Conservation (phyloP, 176 grass and related monocot species). For the Guadua angustifolia region DNA sequence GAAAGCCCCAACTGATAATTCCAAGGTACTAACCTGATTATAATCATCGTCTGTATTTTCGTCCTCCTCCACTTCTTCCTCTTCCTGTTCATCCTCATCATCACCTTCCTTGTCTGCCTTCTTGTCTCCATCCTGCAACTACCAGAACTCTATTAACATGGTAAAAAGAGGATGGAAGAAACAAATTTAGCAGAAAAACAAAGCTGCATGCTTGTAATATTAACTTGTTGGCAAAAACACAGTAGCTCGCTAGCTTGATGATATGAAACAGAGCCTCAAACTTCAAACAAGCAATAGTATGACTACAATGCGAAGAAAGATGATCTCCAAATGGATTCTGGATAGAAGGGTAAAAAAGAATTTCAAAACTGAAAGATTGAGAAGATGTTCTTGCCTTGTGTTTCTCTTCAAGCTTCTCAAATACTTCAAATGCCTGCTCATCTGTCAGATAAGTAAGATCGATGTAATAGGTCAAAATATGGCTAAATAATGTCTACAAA, state of each 20-base stretch:
- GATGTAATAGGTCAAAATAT: background rate
- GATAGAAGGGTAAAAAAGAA: background rate
- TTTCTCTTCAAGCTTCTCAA: conserved; percentile 55
- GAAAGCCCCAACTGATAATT: background rate
- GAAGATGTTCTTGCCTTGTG: conserved; percentile 39
- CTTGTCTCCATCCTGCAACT: conserved; percentile 34
- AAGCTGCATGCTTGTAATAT: background rate
- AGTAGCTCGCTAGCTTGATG: background rate
- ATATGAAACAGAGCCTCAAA: background rate
- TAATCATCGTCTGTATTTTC: conserved; percentile 57
- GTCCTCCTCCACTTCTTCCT: conserved; percentile 38
- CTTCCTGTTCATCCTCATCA: conserved; percentile 37
- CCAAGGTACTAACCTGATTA: conserved; percentile 35
- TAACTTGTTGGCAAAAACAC: background rate
- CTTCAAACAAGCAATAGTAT: background rate
- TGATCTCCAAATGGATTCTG: background rate
- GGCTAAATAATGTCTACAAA: conserved; percentile 9
- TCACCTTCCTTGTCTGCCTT: conserved; percentile 45
- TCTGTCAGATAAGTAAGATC: conserved; percentile 25
- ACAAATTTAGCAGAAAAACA: background rate
- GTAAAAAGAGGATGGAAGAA: background rate
- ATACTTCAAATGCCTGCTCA: conserved; percentile 39
- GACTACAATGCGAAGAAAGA: conserved; percentile 2
- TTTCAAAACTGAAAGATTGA: background rate
- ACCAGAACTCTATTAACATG: background rate